Percentiles rank a stretch among this genome's conserved stretches.
phyloP scores from a whole-genome alignment of 768 basidiomycete species.

The Rhodocollybia butyracea region DNA sequence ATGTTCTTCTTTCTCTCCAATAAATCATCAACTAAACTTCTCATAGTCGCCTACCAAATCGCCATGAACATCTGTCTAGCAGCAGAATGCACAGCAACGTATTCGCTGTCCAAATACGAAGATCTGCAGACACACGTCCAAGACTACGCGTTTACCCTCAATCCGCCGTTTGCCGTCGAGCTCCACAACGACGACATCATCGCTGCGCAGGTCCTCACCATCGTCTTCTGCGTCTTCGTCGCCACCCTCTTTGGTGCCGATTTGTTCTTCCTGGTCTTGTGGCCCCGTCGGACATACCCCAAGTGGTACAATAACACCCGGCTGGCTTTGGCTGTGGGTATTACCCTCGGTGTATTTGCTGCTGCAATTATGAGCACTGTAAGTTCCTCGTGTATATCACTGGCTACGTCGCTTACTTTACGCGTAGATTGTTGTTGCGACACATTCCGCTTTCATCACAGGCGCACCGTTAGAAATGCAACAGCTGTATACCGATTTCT shows the following conservation, averaged over 20 bases:
- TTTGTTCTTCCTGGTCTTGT: constrained; percentile 34
- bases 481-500: constrained; percentile 15
- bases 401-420: background rate
- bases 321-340: constrained; percentile 18
- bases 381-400: constrained; percentile 8
- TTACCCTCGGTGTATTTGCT: constrained; percentile 24
- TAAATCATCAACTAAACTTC: background rate
- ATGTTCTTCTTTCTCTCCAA: constrained; percentile 3
- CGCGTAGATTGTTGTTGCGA: constrained; percentile 25
- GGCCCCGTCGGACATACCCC: constrained; percentile 28
- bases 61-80: constrained; percentile 30
- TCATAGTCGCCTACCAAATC: constrained; percentile 13
- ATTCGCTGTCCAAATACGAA: constrained; percentile 33
- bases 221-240: constrained; percentile 32
- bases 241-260: constrained; percentile 34
- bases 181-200: constrained; percentile 30
- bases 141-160: constrained; percentile 6
- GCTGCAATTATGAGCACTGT: constrained; percentile 31
- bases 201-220: constrained; percentile 25
- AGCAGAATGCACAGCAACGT: constrained; percentile 34
- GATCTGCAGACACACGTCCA: constrained; percentile 25
- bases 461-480: constrained; percentile 18
- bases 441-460: constrained; percentile 20
- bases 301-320: constrained; percentile 24
- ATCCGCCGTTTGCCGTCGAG: constrained; percentile 11